phyloP scores from a whole-genome alignment of 129 eudicot genomes.

The Lactuca saligna region DNA sequence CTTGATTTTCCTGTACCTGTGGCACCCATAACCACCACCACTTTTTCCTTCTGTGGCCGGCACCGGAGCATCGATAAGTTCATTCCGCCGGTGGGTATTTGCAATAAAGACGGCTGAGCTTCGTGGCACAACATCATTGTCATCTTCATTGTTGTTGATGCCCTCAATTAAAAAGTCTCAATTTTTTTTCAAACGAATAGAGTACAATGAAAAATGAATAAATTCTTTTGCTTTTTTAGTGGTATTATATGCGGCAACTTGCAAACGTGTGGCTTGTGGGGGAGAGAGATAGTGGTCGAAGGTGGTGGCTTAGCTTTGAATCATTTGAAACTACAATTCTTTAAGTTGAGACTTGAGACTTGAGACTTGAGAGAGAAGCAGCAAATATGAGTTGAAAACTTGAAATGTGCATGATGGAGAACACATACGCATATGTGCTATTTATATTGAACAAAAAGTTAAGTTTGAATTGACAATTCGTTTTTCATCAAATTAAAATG shows the following conservation, averaged over 20 bases:
- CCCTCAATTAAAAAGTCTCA: slow-evolving; percentile 8
- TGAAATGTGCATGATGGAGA: slow-evolving; percentile 39
- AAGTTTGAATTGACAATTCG: slow-evolving; percentile 16
- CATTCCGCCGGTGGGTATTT: slow-evolving; percentile 41
- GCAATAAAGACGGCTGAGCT: slow-evolving; percentile 36
- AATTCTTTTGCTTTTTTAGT: slow-evolving; percentile 5
- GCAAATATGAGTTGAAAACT: not conserved
- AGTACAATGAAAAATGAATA: not conserved
- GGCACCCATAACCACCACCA: slow-evolving; percentile 78
- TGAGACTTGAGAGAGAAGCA: slow-evolving; percentile 16
- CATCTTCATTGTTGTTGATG: slow-evolving; percentile 41
- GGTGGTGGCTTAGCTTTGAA: slow-evolving; percentile 35
- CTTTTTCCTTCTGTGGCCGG: slow-evolving; percentile 57
- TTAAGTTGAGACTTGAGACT: slow-evolving; percentile 17
- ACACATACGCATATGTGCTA: slow-evolving; percentile 21
- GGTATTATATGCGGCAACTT: slow-evolving; percentile 38
- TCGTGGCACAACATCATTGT: slow-evolving; percentile 48
- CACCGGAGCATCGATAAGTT: slow-evolving; percentile 29
- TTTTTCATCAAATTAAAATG: slow-evolving; percentile 1
- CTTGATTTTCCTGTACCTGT: slow-evolving; percentile 91
- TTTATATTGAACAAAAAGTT: slow-evolving; percentile 23
- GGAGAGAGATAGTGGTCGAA: slow-evolving; percentile 22
- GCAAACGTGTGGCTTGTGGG: slow-evolving; percentile 28
- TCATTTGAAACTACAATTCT: slow-evolving; percentile 20
- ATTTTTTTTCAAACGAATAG: not conserved